These are phyloP conservation scores for Baorangia bicolor DNA, from an alignment of 768 basidiomycete species.

Conservation along the genomic window DNA sequence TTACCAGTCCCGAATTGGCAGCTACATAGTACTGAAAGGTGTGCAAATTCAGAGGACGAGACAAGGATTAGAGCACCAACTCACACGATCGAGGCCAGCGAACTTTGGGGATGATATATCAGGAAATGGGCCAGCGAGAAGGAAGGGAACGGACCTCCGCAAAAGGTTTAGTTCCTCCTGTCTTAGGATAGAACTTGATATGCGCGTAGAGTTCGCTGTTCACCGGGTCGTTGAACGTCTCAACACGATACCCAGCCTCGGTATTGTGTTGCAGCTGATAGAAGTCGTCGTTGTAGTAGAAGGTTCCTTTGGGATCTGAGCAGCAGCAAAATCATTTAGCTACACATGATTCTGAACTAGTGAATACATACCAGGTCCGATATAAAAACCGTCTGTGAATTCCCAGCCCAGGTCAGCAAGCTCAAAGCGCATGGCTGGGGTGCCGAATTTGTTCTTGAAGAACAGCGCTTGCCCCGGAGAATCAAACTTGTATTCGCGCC, in stretches of 20 bases:
- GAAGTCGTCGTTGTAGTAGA: background rate
- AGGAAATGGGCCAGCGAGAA: background rate
- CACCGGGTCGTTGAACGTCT: no score
- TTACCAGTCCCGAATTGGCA: no score
- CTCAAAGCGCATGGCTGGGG: background rate
- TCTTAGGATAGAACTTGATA: background rate
- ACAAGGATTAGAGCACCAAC: no score
- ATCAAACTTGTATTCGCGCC: no score
- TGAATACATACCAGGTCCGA: background rate
- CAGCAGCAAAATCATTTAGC: no score
- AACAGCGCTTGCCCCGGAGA: background rate
- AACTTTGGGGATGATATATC: background rate
- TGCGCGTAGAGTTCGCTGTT: no score
- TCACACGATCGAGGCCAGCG: background rate
- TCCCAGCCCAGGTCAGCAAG: background rate
- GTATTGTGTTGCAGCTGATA: no score
- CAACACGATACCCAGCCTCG: no score
- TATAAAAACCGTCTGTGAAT: background rate
- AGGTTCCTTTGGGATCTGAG: background rate
- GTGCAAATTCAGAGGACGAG: no score
- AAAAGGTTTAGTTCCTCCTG: background rate
- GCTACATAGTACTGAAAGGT: no score
- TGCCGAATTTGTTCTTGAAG: background rate
- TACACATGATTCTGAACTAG: background rate
- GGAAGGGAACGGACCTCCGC: background rate